phyloP scores from a whole-genome alignment of 768 basidiomycete species.

The Podaxis carcinomalis region DNA sequence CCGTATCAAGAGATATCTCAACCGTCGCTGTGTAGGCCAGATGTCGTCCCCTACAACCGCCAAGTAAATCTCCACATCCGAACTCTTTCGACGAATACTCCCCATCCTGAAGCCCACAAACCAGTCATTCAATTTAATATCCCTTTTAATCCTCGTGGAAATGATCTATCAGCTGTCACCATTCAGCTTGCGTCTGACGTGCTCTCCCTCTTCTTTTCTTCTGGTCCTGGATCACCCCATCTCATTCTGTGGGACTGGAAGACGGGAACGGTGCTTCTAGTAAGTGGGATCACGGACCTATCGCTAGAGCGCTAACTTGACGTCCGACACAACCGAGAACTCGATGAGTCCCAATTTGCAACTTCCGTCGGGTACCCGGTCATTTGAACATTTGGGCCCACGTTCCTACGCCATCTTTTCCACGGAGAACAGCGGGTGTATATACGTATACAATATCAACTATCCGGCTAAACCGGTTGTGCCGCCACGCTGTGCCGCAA shows the following conservation, averaged over 20 bases:
- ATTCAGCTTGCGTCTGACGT: conserved; percentile 54
- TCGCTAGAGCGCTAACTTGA: neutral
- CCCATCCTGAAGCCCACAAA: conserved; percentile 37
- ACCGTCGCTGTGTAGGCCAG: conserved; percentile 3
- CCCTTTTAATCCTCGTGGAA: conserved; percentile 17
- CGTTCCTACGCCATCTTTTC: conserved; percentile 41
- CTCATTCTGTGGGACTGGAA: conserved; percentile 53
- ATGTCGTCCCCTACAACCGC: conserved; percentile 7
- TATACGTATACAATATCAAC: conserved; percentile 40
- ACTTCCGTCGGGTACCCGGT: conserved; percentile 27
- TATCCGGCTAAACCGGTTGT: conserved; percentile 6
- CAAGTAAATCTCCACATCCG: conserved; percentile 32
- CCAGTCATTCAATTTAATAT: conserved; percentile 24
- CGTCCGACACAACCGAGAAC: conserved; percentile 22
- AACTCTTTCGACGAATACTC: conserved; percentile 35
- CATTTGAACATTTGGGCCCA: conserved; percentile 44
- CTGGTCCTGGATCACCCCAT: conserved; percentile 21
- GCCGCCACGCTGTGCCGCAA: conserved; percentile 10
- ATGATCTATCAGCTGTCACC: conserved; percentile 25
- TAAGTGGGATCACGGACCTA: conserved; percentile 23
- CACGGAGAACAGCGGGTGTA: conserved; percentile 25
- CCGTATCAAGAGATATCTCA: neutral
- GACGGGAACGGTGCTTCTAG: conserved; percentile 35
- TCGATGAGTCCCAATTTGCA: conserved; percentile 9
- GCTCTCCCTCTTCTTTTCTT: conserved; percentile 40